Evolutionary conservation across 1,284 basidiomycete species (phyloP), one percentile per base, ranked within the genome.

Genomic region (Ceratobasidium sp.): DNA sequence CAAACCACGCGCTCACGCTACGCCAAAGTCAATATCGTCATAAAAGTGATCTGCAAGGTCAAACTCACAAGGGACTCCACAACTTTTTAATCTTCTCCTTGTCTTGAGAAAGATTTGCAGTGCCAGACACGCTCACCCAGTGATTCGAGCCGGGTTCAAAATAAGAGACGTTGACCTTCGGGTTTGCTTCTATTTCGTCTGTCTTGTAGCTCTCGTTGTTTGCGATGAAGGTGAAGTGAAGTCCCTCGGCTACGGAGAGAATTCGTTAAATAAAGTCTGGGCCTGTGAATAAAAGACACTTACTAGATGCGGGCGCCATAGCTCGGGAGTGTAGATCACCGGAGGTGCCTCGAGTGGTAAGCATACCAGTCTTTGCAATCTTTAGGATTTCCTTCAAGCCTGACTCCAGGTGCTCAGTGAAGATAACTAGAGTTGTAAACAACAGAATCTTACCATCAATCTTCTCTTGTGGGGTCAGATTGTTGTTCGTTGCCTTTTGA

Each of bases 71-170:
- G 2, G 85, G 78, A 72, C 85, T 89, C 89, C 90, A 95, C 73
- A 92, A 84, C 78, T 90, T 87, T 76, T 87, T 87, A 75, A 95
- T 89, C 71, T 88, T 79, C 8, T 87, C 86, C 46, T 84, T 85
- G 80, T 95, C 89, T 75, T 88, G 85, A 58, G 84, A 85, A 23
- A 93, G 82, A 72, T 82, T 88, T 7, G 94, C 95, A 69, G 82
- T 88, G 64, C 95, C 95, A 23, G 91, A 86, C 77, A 91, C 92
- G 79, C 92, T 94, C 0, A 89, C 93, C 95, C 95, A 98, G 77
- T 88, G 87, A 7, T 93, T 95, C 9, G 88, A 87, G 35, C 85
- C 84, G 35, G 86, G 84, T 78, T 95, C 89, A 77, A 88, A 88
- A 82, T 92, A 96, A 49, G 88, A 88, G 73, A 96, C 87, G 79